Evolutionary conservation across 179 eudicot species (phyloP).

Genomic region (Heliamphora ciliata): DNA sequence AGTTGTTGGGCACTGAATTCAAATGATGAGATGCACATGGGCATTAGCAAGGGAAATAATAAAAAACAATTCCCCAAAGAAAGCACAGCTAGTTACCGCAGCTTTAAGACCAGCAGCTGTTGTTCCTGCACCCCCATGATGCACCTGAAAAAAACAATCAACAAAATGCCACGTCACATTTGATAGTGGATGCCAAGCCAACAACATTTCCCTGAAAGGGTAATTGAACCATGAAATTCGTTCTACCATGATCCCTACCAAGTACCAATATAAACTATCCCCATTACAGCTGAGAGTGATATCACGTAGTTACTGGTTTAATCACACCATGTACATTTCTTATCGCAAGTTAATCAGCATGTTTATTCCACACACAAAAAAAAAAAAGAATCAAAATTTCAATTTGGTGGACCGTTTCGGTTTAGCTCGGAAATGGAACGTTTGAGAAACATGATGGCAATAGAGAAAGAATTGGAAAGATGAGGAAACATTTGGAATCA

Average conservation of each 20-base stretch:
- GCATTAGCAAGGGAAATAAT: neutral
- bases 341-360: neutral
- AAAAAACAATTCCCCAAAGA: neutral
- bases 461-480: too few species aligned
- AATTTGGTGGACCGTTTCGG: too few species aligned
- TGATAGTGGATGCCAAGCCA: neutral
- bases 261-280: neutral
- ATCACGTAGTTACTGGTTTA: neutral
- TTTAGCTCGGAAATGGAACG: too few species aligned
- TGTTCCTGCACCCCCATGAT: slow-evolving; percentile 95
- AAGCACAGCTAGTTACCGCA: slow-evolving; percentile 42
- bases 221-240: neutral
- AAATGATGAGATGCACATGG: slow-evolving; percentile 11
- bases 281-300: too few species aligned
- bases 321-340: neutral
- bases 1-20: slow-evolving; percentile 72
- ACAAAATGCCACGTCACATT: neutral
- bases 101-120: slow-evolving; percentile 94
- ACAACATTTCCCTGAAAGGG: neutral
- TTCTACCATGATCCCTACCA: neutral
- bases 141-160: slow-evolving; percentile 37
- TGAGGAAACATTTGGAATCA: too few species aligned
- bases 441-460: too few species aligned
- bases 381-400: too few species aligned
- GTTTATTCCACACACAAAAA: too few species aligned